These are phyloP conservation scores for Porodaedalea pini DNA, from an alignment of 1,284 basidiomycete genomes.

Conservation along the genomic window DNA sequence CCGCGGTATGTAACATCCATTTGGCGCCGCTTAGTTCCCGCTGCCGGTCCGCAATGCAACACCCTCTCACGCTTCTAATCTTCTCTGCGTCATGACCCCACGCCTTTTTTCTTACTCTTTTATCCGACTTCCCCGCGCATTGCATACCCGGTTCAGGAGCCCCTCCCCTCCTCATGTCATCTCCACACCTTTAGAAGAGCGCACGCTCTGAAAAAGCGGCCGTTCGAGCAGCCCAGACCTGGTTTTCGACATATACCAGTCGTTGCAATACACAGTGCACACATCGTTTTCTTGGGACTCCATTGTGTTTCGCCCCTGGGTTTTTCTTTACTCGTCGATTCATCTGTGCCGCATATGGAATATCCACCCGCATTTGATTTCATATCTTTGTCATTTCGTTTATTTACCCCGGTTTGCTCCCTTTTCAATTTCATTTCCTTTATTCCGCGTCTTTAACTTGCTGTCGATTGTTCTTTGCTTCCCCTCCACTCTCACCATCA, in stretches of 20 bases:
- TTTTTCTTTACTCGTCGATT: background rate
- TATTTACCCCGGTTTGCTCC: background rate
- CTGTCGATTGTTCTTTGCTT: slow-evolving; percentile 16
- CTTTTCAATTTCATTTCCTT: background rate
- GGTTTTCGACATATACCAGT: background rate
- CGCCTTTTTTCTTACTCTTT: background rate
- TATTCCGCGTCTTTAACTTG: slow-evolving; percentile 2
- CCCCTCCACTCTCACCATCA: background rate
- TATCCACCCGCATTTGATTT: slow-evolving; percentile 5
- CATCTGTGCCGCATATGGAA: slow-evolving; percentile 4
- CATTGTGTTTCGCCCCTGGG: background rate
- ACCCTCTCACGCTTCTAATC: background rate
- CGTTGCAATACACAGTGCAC: slow-evolving; percentile 1
- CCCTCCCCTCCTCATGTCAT: background rate
- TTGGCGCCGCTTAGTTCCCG: slow-evolving; percentile 7
- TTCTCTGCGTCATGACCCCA: background rate
- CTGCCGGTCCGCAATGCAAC: slow-evolving; percentile 9
- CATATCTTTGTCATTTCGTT: background rate
- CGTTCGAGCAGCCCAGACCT: background rate
- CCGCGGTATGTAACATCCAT: background rate
- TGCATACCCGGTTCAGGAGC: background rate
- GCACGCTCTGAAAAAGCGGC: slow-evolving; percentile 2
- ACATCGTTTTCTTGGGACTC: slow-evolving; percentile 1
- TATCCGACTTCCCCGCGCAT: background rate
- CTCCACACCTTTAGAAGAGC: background rate